phyloP scores from a whole-genome alignment of 2,329 filamentous ascomycete species.

The Sporothrix mexicana region DNA sequence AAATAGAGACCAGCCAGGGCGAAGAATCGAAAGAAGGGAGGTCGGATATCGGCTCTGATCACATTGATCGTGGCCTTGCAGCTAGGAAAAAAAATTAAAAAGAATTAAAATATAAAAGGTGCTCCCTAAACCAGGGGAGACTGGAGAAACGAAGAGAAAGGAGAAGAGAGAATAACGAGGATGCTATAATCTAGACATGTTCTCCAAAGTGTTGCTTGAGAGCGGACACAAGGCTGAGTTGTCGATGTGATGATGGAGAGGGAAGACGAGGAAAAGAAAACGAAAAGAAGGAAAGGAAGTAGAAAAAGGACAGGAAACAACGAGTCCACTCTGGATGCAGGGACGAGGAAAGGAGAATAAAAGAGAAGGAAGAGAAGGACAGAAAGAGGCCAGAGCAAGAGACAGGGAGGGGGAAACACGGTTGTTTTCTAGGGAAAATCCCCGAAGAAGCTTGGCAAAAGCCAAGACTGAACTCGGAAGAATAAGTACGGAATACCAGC shows the following conservation, averaged over 20 bases:
- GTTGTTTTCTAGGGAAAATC: slow-evolving; percentile 31
- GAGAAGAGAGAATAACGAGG: neutral
- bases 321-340: slow-evolving; percentile 22
- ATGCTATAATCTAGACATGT: slow-evolving; percentile 28
- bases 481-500: neutral
- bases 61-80: neutral
- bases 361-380: neutral
- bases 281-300: slow-evolving; percentile 18
- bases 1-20: slow-evolving; percentile 22
- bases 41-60: neutral
- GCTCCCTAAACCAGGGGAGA: slow-evolving; percentile 37
- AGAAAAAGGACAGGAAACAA: slow-evolving; percentile 28
- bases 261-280: neutral
- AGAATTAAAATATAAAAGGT: neutral
- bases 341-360: neutral
- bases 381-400: slow-evolving; percentile 18
- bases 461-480: neutral
- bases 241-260: neutral
- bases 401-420: slow-evolving; percentile 16
- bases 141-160: slow-evolving; percentile 24
- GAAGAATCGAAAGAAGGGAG: neutral
- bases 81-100: neutral
- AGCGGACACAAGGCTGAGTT: slow-evolving; percentile 10
- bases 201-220: slow-evolving; percentile 19
- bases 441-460: slow-evolving; percentile 25